Conservation (phyloP, 768 basidiomycete genomes). For the Thelephora aurantiotincta region DNA sequence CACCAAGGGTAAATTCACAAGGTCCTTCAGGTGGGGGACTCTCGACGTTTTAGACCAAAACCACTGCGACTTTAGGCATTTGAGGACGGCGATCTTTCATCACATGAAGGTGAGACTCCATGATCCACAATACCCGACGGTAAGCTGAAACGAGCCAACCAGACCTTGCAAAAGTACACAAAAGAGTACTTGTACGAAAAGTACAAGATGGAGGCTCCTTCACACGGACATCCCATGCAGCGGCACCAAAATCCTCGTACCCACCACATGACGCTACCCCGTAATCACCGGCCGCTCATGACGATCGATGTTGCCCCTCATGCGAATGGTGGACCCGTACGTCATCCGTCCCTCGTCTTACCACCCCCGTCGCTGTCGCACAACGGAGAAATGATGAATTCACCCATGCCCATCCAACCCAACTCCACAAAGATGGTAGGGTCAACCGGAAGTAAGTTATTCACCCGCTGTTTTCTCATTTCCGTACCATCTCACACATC, state of each 20-base stretch:
- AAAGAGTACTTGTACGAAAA: slow-evolving; percentile 73
- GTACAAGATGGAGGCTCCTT: slow-evolving; percentile 35
- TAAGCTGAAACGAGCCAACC: slow-evolving; percentile 5
- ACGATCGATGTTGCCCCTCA: background rate
- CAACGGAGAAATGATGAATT: background rate
- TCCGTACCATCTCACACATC: background rate
- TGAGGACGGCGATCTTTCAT: slow-evolving; percentile 72
- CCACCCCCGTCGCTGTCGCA: background rate
- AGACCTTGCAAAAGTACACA: slow-evolving; percentile 81
- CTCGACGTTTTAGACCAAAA: slow-evolving; percentile 66
- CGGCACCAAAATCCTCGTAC: background rate
- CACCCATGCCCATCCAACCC: background rate
- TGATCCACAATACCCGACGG: slow-evolving; percentile 7
- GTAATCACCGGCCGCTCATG: background rate
- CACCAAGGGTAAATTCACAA: slow-evolving; percentile 46
- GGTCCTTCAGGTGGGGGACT: slow-evolving; percentile 74
- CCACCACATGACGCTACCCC: background rate
- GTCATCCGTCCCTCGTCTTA: background rate
- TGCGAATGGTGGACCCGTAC: background rate
- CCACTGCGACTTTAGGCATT: slow-evolving; percentile 69
- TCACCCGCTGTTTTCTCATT: background rate
- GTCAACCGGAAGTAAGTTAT: slow-evolving; percentile 19
- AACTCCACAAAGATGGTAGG: background rate
- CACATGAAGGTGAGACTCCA: slow-evolving; percentile 64
- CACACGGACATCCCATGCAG: too few species aligned